phyloP scores from a whole-genome alignment of 108 stramenopile genomes.

The Skeletonema grethae region DNA sequence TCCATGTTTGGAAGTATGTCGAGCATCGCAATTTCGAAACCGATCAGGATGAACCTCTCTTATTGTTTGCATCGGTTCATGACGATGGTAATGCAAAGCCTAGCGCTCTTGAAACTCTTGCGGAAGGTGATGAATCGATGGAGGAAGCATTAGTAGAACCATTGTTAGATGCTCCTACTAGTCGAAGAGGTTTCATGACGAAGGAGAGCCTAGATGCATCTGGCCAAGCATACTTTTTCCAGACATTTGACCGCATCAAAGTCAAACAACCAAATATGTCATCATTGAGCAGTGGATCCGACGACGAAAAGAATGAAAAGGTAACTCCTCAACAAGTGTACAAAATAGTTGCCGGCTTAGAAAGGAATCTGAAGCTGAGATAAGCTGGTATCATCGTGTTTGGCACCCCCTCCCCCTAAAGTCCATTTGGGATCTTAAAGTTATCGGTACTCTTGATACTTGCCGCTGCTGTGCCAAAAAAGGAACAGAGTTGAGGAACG shows the following conservation, averaged over 20 bases:
- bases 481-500: neutral
- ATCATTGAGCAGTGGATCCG: neutral
- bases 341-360: neutral
- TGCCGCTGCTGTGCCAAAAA: slow-evolving; percentile 12
- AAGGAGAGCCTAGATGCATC: neutral
- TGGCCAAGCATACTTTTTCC: slow-evolving; percentile 12
- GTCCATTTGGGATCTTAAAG: slow-evolving; percentile 9
- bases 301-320: neutral
- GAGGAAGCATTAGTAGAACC: neutral
- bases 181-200: neutral
- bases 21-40: slow-evolving; percentile 4
- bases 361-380: neutral
- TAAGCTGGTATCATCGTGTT: slow-evolving; percentile 15
- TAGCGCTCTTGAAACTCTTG: neutral
- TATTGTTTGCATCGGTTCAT: neutral
- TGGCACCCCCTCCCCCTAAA: slow-evolving; percentile 14
- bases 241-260: slow-evolving; percentile 18
- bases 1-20: slow-evolving; percentile 8
- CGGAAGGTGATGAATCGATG: neutral
- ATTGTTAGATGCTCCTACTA: neutral
- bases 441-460: neutral
- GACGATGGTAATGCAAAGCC: neutral
- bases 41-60: neutral
- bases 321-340: slow-evolving; percentile 5
- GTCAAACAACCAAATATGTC: neutral